Evolutionary conservation across 2,329 filamentous ascomycete species (phyloP), one percentile per base, ranked within the genome.

Genomic region (Penicillium sp.): DNA sequence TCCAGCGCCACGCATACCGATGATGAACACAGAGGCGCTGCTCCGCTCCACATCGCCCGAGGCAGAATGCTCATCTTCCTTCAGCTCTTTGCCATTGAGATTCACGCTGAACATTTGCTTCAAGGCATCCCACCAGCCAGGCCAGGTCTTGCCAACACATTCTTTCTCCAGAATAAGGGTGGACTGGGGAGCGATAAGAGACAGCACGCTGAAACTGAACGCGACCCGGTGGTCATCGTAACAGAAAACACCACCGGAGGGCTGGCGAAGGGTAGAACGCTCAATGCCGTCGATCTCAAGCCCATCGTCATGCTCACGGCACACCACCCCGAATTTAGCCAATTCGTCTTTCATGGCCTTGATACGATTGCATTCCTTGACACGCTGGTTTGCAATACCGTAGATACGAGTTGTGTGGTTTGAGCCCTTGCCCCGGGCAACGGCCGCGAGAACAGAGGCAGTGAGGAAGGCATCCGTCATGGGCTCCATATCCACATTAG

Each of bases 401-500:
- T 88, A 89, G 64, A 99, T 97, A 56, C 86, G 86, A 0, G 94
- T 99, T 2, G 86, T 88, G 46, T 78, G 78, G 38, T 81, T 82
- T 9, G 75, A 73, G 51, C 78, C 79, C 50, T 86, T 87, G 2
- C 90, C 91, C 15, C 84, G 86, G 10, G 93, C 92, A 43, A 96
- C 91, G 37, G 94, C 94, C 27, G 92, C 94, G 47, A 99, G 83
- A 5, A 96, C 92, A 2, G 92, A 95, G 19, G 94, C 94, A 5
- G 93, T 97, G 52, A 99, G 82, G 81, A 99, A 99, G 49, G 94
- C 94, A 75, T 99, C 94, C 0, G 94, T 99, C 94, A 99, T 99
- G 1, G 93, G 90, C 74, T 97, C 94, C 94, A 99, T 99, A 70
- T 99, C 93, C 29, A 99, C 87, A 58, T 93, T 89, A 19, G 86